Evolutionary conservation across 139 green algal species (phyloP).

Genomic region (Chlorella sp.): DNA sequence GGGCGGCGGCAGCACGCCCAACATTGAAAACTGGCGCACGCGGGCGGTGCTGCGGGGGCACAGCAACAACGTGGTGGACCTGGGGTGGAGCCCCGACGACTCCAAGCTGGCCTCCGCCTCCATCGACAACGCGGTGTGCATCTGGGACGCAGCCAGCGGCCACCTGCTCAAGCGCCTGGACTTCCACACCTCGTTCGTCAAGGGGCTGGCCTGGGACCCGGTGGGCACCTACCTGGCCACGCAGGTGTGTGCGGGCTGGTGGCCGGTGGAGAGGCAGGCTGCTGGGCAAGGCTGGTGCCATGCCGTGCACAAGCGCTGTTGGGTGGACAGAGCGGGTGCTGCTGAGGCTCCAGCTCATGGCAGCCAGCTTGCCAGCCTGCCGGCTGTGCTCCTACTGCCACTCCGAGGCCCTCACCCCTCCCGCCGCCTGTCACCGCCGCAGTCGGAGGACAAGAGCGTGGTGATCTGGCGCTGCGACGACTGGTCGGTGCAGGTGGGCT

Average conservation of each 20-base stretch:
- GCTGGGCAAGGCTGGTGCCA: neutral
- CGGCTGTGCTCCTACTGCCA: no score
- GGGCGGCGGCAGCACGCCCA: conserved; percentile 37
- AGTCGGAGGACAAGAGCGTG: conserved; percentile 84
- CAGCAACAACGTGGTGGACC: conserved; percentile 84
- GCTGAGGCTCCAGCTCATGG: neutral
- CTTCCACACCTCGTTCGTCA: conserved; percentile 87
- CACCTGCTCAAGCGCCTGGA: conserved; percentile 49
- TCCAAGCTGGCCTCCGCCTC: conserved; percentile 78
- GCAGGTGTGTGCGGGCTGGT: conserved; percentile 41
- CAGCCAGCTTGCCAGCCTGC: neutral
- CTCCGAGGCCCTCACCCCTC: neutral
- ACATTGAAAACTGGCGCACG: conserved; percentile 91
- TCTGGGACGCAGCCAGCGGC: conserved; percentile 66
- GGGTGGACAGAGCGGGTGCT: neutral
- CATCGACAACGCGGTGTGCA: conserved; percentile 85
- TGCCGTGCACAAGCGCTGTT: neutral
- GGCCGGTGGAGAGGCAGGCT: no score
- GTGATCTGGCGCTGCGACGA: conserved; percentile 85
- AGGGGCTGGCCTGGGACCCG: conserved; percentile 97
- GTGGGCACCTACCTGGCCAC: conserved; percentile 89
- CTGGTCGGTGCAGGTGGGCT: conserved; percentile 62
- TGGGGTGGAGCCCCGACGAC: conserved; percentile 88
- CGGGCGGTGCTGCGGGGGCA: conserved; percentile 76
- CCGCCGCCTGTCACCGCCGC: conserved; percentile 1